A percentile compares a stretch with the other conserved stretches of the same genome.
Conservation (phyloP, 805 yeast genomes). For the Kazachstania taianensis region DNA sequence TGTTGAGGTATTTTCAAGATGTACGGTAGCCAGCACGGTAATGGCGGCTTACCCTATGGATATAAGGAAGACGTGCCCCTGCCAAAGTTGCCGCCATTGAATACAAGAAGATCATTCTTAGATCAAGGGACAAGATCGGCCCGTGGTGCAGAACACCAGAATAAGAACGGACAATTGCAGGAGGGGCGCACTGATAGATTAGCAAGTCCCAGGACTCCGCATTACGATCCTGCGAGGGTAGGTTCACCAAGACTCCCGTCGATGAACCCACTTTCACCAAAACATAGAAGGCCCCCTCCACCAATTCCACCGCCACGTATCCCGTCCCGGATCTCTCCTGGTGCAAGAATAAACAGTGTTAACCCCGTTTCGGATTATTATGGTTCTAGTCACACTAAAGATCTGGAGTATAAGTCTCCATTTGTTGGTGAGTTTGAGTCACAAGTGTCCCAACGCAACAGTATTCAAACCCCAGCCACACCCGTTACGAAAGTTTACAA, state of each 20-base stretch:
- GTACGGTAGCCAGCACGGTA: not conserved
- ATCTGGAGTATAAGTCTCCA: not conserved
- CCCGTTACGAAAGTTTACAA: constrained; percentile 1
- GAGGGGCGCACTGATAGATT: not conserved
- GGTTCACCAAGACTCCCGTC: not conserved
- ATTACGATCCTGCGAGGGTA: not conserved
- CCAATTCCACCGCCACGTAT: not conserved
- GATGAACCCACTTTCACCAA: constrained; percentile 9
- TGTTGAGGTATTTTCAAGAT: too few relatives aligned
- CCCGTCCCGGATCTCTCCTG: not conserved
- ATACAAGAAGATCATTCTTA: constrained; percentile 15
- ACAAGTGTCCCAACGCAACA: not conserved
- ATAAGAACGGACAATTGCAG: not conserved
- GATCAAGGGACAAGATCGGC: too few relatives aligned
- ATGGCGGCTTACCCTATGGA: not conserved
- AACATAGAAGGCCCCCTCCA: constrained; percentile 8
- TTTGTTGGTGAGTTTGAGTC: not conserved
- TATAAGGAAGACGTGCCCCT: constrained; percentile 5
- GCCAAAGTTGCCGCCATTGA: constrained; percentile 25
- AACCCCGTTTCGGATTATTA: not conserved
- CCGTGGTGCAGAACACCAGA: constrained; percentile 9
- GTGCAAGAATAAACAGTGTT: too few relatives aligned
- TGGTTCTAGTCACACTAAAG: not conserved
- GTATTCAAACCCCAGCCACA: not conserved
- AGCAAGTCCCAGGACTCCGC: not conserved